Evolutionary conservation across 2,329 filamentous ascomycete genomes (phyloP), one percentile per base, ranked within the genome.

Genomic region (Fusarium zealandicum): DNA sequence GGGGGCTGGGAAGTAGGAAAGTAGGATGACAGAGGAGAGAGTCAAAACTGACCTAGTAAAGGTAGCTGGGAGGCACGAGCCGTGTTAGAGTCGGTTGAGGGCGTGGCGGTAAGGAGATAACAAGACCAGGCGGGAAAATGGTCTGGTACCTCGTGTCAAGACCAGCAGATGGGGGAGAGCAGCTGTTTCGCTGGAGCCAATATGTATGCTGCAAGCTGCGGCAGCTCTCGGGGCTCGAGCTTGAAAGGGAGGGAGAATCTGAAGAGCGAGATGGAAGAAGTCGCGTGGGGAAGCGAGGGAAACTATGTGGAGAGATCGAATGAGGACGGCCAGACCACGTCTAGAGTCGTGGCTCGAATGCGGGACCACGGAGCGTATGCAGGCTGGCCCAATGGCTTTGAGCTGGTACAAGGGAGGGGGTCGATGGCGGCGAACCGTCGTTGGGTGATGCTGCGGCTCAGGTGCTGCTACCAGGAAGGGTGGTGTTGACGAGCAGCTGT

Each of bases 331-430:
- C 59, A 61, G 60, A 66, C 67, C 66, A 67, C 64, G 60, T 69
- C 67, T 66, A 70, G 64, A 73, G 72, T 74, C 72, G 72, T 74
- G 72, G 72, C 72, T 74, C 72, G 72, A 74, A 70, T 74, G 70
- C 70, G 69, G 69, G 66, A 69, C 70, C 66, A 61, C 61, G 68
- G 63, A 72, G 64, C 59, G 65, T 68, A 73, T 74, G 72, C 71
- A 73, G 66, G 70, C 61, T 72, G 64, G 68, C 70, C 71, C 70
- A 72, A 74, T 69, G 59, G 64, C 57, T 60, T 68, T 53, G 58
- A 67, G 61, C 57, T 66, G 65, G 63, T 64, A 66, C 60, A 68
- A 69, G 63, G 58, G 66, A 68, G 63, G 63, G 22, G 61, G 63
- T 62, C 48, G 51, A 54, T 64, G 57, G 52, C 51, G 53, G 63